Percentiles rank a stretch among this genome's conserved stretches.
Conservation (phyloP, 331 rosid genomes). For the Spiraea crenata region DNA sequence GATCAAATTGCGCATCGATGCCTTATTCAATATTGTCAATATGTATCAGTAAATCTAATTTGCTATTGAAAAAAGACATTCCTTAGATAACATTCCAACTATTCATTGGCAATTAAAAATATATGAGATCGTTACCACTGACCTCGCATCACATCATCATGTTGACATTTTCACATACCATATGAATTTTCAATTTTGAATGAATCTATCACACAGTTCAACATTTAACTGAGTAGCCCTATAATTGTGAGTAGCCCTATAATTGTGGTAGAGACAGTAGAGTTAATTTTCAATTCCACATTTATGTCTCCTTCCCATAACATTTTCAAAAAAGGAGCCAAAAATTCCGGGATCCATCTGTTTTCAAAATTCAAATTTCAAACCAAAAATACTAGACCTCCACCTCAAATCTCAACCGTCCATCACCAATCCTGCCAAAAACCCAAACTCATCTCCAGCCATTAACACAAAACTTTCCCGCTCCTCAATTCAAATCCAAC, state of each 20-base stretch:
- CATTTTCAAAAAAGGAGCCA: not conserved
- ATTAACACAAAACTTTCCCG: constrained; percentile 16
- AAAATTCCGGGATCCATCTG: not conserved
- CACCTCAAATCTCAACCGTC: constrained; percentile 19
- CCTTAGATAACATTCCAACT: no score
- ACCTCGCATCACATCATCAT: no score
- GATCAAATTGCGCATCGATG: no score
- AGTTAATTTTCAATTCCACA: not conserved
- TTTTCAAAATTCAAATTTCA: constrained; percentile 22
- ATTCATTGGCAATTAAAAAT: no score
- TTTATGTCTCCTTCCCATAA: not conserved
- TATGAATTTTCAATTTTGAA: no score
- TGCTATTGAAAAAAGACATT: no score
- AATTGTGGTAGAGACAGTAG: not conserved
- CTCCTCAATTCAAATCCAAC: constrained; percentile 16
- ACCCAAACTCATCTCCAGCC: constrained; percentile 12
- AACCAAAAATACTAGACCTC: not conserved
- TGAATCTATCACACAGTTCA: not conserved
- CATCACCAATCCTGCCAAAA: not conserved
- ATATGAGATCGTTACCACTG: no score
- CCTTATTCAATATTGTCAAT: no score
- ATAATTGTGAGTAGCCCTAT: not conserved
- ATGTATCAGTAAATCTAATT: no score
- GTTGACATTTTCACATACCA: no score
- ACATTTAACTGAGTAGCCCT: not conserved